Conservation (phyloP, 2,329 filamentous ascomycete genomes). For the Ophiostoma perfectum region DNA sequence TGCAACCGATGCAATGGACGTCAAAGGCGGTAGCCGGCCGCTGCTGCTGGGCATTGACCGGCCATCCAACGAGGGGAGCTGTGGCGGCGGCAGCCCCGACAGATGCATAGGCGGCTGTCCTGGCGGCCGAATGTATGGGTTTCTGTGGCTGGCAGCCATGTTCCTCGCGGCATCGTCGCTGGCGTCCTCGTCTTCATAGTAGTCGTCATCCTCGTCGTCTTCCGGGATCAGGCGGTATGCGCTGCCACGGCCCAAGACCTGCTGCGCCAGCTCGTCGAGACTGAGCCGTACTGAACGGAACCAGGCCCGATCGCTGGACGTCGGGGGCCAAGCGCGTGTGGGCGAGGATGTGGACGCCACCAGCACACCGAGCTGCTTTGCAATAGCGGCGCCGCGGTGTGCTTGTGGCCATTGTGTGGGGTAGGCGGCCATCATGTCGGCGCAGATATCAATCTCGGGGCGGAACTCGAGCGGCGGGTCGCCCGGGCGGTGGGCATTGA, state of each 20-base stretch:
- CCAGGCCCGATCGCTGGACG: conserved; percentile 3
- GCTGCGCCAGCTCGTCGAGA: conserved; percentile 12
- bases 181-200: not conserved
- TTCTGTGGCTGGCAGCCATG: not conserved
- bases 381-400: conserved; percentile 12
- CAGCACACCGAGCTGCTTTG: not conserved
- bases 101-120: not conserved
- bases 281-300: not conserved
- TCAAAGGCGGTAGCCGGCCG: not conserved
- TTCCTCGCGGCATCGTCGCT: not conserved
- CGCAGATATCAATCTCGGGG: conserved; percentile 9
- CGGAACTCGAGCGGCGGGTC: conserved; percentile 9
- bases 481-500: conserved; percentile 9
- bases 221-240: conserved; percentile 10
- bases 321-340: not conserved
- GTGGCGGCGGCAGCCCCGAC: not conserved
- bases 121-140: not conserved
- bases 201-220: conserved; percentile 6
- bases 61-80: not conserved
- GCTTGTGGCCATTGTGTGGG: conserved; percentile 10
- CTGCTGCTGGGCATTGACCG: not conserved
- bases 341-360: conserved; percentile 2
- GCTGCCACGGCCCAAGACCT: conserved; percentile 11
- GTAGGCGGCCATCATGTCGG: conserved; percentile 15
- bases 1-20: not conserved